These are phyloP conservation scores for Brassica nigra DNA, from an alignment of 345 rosid genomes.

Conservation along the genomic window DNA sequence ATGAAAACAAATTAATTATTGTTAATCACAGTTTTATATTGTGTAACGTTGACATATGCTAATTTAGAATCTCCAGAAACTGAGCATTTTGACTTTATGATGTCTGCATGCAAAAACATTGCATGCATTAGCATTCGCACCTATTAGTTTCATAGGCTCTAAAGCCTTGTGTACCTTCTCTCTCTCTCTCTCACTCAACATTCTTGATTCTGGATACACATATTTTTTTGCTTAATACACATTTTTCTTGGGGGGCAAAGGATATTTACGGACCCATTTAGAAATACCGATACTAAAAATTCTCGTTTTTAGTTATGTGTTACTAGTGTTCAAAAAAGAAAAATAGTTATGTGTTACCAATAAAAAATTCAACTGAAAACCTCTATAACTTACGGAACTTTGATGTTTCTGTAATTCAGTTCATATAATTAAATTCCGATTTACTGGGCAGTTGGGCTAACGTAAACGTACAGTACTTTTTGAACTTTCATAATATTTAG, in stretches of 20 bases:
- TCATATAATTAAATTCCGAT: background rate
- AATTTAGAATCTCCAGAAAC: slow-evolving; percentile 33
- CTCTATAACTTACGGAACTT: background rate
- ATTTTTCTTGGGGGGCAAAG: slow-evolving; percentile 17
- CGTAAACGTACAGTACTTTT: background rate
- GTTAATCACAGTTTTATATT: background rate
- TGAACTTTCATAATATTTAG: background rate
- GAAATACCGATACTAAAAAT: background rate
- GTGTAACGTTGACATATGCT: slow-evolving; percentile 1
- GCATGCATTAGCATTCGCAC: slow-evolving; percentile 45
- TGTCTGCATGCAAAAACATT: slow-evolving; percentile 39
- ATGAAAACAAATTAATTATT: background rate
- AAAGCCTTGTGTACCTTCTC: slow-evolving; percentile 14
- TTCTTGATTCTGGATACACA: slow-evolving; percentile 34
- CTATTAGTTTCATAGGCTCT: slow-evolving; percentile 38
- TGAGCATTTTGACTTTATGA: slow-evolving; percentile 40
- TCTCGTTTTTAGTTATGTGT: background rate
- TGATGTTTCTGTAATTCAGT: background rate
- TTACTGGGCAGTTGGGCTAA: background rate
- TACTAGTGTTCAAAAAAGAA: too few relatives aligned
- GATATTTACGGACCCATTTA: slow-evolving; percentile 24
- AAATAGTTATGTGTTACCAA: background rate
- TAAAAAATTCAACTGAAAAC: background rate
- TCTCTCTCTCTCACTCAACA: slow-evolving; percentile 21
- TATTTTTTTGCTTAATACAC: slow-evolving; percentile 4